Evolutionary conservation across 306 rosid species (phyloP).

Genomic region (Cotoneaster glaucophyllus): DNA sequence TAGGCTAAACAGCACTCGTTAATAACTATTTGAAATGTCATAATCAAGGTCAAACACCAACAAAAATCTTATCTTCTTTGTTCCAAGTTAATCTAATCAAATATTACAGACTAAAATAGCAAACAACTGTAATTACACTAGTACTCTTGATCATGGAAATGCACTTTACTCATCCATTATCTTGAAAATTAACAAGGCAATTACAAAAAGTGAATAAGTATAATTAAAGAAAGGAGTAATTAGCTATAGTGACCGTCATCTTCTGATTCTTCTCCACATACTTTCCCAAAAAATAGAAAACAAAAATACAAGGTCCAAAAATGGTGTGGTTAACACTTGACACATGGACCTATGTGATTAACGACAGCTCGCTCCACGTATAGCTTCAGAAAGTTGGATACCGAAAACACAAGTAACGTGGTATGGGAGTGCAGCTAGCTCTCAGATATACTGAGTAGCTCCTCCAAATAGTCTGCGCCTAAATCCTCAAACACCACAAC

Average conservation of each 20-base stretch:
- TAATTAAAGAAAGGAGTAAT: no score
- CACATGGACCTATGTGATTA: no score
- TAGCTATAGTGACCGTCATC: no score
- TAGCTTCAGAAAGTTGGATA: not conserved
- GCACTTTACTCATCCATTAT: not conserved
- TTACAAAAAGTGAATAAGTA: not conserved
- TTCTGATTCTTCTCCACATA: no score
- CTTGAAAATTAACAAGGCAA: not conserved
- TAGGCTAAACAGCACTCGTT: no score
- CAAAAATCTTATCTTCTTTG: not conserved
- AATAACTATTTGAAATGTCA: not conserved
- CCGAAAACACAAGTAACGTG: no score
- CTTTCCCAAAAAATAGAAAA: no score
- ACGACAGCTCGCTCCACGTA: not conserved
- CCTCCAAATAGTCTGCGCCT: slow-evolving; percentile 50
- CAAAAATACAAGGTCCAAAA: no score
- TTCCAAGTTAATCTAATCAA: not conserved
- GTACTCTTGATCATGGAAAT: not conserved
- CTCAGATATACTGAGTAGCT: slow-evolving; percentile 34
- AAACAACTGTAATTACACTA: not conserved
- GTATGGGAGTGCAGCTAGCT: not conserved
- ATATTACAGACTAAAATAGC: not conserved
- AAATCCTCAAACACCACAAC: slow-evolving; percentile 43
- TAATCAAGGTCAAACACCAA: not conserved
- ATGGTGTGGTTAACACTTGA: no score